Evolutionary conservation across 2,329 filamentous ascomycete species (phyloP), one percentile per base, ranked within the genome.

Genomic region (Colletotrichum sp.): DNA sequence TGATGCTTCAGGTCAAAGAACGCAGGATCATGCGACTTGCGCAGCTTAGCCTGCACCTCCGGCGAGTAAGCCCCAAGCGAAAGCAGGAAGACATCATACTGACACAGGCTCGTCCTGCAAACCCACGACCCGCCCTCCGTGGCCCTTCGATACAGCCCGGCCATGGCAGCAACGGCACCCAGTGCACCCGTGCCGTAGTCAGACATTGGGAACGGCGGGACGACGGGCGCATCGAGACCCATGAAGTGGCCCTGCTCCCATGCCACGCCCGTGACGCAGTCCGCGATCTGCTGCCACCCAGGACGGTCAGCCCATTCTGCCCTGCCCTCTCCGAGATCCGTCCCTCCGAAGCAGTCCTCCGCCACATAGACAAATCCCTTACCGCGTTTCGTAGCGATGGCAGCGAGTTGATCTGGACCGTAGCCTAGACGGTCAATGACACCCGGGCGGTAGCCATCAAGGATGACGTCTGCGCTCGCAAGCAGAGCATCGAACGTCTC

Each of bases 211-310:
- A 90, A 90, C 0, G 90, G 90, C 72, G 91, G 91, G 3, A 92
- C 88, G 2, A 92, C 88, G 26, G 91, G 91, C 79, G 92, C 90
- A 30, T 87, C 79, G 18, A 90, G 80, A 4, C 87, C 88, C 89
- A 91, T 90, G 73, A 88, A 87, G 36, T 82, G 78, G 28, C 89
- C 89, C 80, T 91, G 89, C 10, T 84, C 85, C 87, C 87, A 90
- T 3, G 88, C 88, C 6, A 89, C 84, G 12, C 88, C 88, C 7
- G 89, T 87, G 72, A 90, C 90, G 71, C 89, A 91, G 81, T 93
- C 92, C 36, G 91, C 91, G 69, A 92, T 92, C 79, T 92, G 90
- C 79, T 92, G 92, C 92, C 92, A 93, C 16, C 92, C 92, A 13
- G 91, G 88, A 15, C 91, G 86, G 32, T 83, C 84, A 1, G 89